Evolutionary conservation across 1,284 basidiomycete genomes (phyloP).

Genomic region (Entoloma clypeatum): DNA sequence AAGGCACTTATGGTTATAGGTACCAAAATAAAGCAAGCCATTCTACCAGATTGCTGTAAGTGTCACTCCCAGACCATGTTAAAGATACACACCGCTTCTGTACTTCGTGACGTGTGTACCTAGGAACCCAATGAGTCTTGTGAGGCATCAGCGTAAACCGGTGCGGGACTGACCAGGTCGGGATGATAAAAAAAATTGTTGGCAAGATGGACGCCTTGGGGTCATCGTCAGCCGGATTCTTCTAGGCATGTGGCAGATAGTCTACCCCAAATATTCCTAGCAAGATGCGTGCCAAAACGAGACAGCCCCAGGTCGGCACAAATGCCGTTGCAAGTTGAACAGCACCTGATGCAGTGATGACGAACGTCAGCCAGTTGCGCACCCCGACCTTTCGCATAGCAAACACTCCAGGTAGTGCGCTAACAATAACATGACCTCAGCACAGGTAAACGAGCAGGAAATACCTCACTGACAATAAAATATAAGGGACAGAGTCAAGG

Average conservation of each 20-base stretch:
- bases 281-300: conserved; percentile 34
- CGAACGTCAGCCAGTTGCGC: conserved; percentile 36
- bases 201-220: conserved; percentile 30
- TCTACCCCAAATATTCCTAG: conserved; percentile 40
- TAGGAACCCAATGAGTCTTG: conserved; percentile 7
- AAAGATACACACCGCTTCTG: conserved; percentile 40
- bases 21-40: too few species aligned
- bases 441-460: not conserved
- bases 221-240: not conserved
- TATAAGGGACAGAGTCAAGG: conserved; percentile 25
- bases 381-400: conserved; percentile 36
- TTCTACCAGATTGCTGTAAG: too few species aligned
- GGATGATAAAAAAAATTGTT: conserved; percentile 39
- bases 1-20: not conserved
- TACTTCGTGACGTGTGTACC: conserved; percentile 42
- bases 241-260: not conserved
- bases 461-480: conserved; percentile 19
- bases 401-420: conserved; percentile 40
- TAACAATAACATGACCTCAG: conserved; percentile 13
- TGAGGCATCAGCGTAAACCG: not conserved
- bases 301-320: conserved; percentile 35
- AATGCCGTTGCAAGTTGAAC: conserved; percentile 43
- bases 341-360: conserved; percentile 38
- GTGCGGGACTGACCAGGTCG: conserved; percentile 32
- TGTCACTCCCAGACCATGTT: conserved; percentile 39